Evolutionary conservation across 139 green algal species (phyloP), one percentile per base, ranked within the genome.

Genomic region (Coelastrella sp.): DNA sequence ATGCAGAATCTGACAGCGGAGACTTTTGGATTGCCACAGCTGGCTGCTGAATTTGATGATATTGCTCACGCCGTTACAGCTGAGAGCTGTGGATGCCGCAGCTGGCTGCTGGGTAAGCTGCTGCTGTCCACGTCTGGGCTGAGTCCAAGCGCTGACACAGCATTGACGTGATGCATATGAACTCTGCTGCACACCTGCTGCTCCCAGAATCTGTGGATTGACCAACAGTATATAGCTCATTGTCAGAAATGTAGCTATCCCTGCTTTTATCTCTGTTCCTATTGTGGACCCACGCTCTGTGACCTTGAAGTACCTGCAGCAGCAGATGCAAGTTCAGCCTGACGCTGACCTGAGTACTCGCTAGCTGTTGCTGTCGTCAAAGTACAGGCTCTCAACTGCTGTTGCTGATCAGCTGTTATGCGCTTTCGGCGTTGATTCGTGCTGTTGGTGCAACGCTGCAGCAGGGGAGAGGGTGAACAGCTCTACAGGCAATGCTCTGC

Each of bases 221-320:
- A 93, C 92, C 24, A 92, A 74, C 58, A 94, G 57, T 22, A 93
- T 94, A 85, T 92, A 93, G n/a, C 87, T 91, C 85, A 94, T 93
- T 0, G 90, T 93, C 7, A 93, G 74, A 74, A 93, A 94, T 8
- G 92, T 93, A 7, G 25, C 88, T 7, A 91, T 27, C 7, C 90
- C 92, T 12, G 90, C 72, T 22, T 88, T 88, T 72, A 94, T 70
- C 82, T 93, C 90, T 78, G 84, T 93, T 14, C 59, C 89, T 8
- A 92, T 73, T 0, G 86, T 94, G 19, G 79, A 90, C 11, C 86
- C 89, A 17, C 89, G 73, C 20, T 87, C 84, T 56, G 82, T 85
- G 19, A 93, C 61, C 17, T 90, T 73, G 72, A 93, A 93, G 20
- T 68, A 91, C 15, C 91, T 93, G 35, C 19, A 7, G 65, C 8